A percentile compares a stretch with the other conserved stretches of the same genome.
These are phyloP conservation scores for Nigrospora osmanthi DNA, from an alignment of 2,329 filamentous ascomycete species.

Conservation along the genomic window DNA sequence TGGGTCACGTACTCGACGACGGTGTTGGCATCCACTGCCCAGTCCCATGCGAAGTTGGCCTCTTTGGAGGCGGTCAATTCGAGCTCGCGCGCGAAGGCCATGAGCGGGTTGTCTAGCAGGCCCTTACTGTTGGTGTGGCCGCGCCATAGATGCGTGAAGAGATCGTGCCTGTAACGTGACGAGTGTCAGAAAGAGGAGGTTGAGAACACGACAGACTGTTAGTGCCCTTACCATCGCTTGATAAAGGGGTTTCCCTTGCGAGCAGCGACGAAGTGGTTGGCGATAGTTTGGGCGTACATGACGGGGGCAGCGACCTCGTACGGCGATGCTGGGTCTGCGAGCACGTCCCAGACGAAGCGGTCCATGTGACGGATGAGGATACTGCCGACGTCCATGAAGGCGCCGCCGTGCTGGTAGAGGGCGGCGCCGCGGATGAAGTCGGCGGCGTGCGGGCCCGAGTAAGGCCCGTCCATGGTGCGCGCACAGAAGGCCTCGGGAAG, in stretches of 20 bases:
- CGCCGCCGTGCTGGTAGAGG: conserved; percentile 28
- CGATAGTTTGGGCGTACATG: conserved; percentile 16
- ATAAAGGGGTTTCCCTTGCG: conserved; percentile 31
- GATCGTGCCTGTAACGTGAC: conserved; percentile 21
- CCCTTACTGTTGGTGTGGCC: conserved; percentile 16
- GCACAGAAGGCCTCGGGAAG: conserved; percentile 24
- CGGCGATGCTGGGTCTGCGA: conserved; percentile 23
- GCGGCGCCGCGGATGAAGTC: conserved; percentile 33
- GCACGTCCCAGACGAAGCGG: conserved; percentile 26
- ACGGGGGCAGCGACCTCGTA: conserved; percentile 19
- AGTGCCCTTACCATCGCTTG: conserved; percentile 16
- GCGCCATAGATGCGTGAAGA: conserved; percentile 22
- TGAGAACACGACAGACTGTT: background rate
- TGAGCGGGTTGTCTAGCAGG: conserved; percentile 14
- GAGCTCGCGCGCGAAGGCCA: conserved; percentile 17
- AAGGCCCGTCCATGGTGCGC: conserved; percentile 30
- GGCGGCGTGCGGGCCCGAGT: conserved; percentile 29
- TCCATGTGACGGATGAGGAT: conserved; percentile 28
- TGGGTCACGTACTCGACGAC: conserved; percentile 30
- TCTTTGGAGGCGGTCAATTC: conserved; percentile 13
- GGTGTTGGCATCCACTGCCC: conserved; percentile 18
- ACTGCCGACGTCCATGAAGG: conserved; percentile 30
- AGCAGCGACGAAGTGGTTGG: conserved; percentile 29
- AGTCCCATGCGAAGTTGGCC: conserved; percentile 19
- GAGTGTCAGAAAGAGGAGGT: background rate